These are phyloP conservation scores for Adansonia rubrostipa DNA, from an alignment of 441 rosid species.

Conservation along the genomic window DNA sequence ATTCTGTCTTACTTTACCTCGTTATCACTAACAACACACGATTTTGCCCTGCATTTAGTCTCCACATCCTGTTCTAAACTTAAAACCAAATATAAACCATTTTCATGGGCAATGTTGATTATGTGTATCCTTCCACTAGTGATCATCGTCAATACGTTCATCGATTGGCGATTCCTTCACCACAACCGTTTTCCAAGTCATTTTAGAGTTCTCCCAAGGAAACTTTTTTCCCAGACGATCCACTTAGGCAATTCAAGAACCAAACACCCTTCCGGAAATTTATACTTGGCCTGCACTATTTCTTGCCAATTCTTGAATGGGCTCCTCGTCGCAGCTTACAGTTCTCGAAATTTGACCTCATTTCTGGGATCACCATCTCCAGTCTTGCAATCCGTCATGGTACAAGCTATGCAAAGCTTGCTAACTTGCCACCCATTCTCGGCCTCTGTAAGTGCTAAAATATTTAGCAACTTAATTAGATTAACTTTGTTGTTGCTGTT, in stretches of 20 bases:
- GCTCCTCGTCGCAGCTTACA: constrained; percentile 69
- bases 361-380: constrained; percentile 91
- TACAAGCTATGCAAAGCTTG: constrained; percentile 88
- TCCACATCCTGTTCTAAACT: neutral
- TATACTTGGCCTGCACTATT: constrained; percentile 59
- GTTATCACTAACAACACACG: neutral
- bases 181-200: constrained; percentile 73
- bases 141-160: constrained; percentile 32
- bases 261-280: constrained; percentile 46
- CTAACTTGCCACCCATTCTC: constrained; percentile 92
- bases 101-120: constrained; percentile 56
- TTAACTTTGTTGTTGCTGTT: neutral
- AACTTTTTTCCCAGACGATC: constrained; percentile 93
- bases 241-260: constrained; percentile 84
- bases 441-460: constrained; percentile 76
- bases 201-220: constrained; percentile 69
- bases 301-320: constrained; percentile 84
- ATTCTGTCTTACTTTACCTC: neutral
- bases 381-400: constrained; percentile 97
- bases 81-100: neutral
- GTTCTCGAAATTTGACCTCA: constrained; percentile 73
- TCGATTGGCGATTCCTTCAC: constrained; percentile 68
- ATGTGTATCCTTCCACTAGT: constrained; percentile 36
- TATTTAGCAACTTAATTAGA: neutral
- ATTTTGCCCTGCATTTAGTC: neutral